phyloP scores from a whole-genome alignment of 257 asterid species.

The Echium plantagineum region DNA sequence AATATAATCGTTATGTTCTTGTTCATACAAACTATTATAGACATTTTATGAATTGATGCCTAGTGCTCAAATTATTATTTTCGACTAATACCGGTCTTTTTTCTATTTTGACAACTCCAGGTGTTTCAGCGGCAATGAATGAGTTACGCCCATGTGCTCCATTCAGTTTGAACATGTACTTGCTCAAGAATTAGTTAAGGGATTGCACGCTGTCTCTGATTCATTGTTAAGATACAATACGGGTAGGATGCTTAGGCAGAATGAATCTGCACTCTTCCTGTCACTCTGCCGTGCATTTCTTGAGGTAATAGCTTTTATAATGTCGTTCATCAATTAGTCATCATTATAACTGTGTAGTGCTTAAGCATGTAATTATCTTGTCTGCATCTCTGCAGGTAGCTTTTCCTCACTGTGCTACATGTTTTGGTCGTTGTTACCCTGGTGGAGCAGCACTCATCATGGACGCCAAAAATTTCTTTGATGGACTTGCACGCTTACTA shows the following conservation, averaged over 20 bases:
- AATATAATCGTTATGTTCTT: neutral
- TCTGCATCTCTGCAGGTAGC: constrained; percentile 40
- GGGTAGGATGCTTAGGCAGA: constrained; percentile 76
- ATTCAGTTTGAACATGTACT: constrained; percentile 51
- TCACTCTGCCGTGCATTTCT: constrained; percentile 80
- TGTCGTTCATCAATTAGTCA: neutral
- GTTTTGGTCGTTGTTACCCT: constrained; percentile 84
- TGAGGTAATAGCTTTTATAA: constrained; percentile 38
- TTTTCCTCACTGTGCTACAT: constrained; percentile 71
- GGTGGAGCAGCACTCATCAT: constrained; percentile 65
- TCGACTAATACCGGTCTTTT: neutral
- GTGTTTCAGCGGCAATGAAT: constrained; percentile 94
- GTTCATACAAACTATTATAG: neutral
- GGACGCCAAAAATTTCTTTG: constrained; percentile 61
- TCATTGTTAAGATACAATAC: constrained; percentile 79
- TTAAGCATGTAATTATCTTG: neutral
- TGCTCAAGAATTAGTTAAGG: constrained; percentile 38
- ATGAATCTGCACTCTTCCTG: constrained; percentile 70
- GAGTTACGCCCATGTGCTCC: constrained; percentile 97
- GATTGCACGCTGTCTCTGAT: constrained; percentile 69
- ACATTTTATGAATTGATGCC: neutral
- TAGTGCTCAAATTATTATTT: neutral
- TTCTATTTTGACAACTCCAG: constrained; percentile 28
- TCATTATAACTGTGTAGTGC: neutral
- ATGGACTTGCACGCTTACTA: constrained; percentile 51